Percentiles rank a stretch among this genome's conserved stretches.
Evolutionary conservation across 495 filamentous ascomycete genomes (phyloP).

Genomic region (Daldinia childiae): DNA sequence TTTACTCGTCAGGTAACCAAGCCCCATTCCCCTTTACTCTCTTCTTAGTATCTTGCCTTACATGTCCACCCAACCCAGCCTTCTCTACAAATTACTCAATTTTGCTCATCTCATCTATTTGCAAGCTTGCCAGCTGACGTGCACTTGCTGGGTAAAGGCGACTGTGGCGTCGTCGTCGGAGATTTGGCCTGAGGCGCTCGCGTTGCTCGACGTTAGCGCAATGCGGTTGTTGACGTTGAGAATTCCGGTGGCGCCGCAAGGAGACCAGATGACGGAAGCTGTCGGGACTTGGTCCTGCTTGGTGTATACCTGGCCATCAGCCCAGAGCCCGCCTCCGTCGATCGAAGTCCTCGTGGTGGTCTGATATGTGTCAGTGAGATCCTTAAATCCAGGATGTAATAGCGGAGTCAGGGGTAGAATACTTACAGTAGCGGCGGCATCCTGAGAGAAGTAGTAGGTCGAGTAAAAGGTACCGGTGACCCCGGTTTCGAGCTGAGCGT

Average conservation of each 20-base stretch:
- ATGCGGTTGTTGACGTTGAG: slow-evolving; percentile 70
- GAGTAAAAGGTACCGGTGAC: slow-evolving; percentile 65
- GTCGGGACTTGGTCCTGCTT: slow-evolving; percentile 64
- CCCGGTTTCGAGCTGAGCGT: slow-evolving; percentile 60
- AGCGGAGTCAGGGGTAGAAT: background rate
- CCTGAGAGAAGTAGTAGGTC: slow-evolving; percentile 67
- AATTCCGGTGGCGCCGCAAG: slow-evolving; percentile 64
- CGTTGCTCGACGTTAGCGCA: slow-evolving; percentile 57
- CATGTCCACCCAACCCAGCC: background rate
- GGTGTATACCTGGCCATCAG: slow-evolving; percentile 63
- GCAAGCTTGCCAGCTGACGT: slow-evolving; percentile 62
- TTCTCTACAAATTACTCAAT: background rate
- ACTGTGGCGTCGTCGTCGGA: slow-evolving; percentile 67
- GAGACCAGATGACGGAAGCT: slow-evolving; percentile 64
- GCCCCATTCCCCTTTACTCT: background rate
- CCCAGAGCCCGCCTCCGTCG: slow-evolving; percentile 58
- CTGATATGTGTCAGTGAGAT: slow-evolving; percentile 30
- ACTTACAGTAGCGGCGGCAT: slow-evolving; percentile 52
- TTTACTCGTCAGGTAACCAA: slow-evolving; percentile 6
- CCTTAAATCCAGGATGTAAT: background rate
- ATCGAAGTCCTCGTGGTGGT: slow-evolving; percentile 62
- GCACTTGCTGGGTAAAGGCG: slow-evolving; percentile 64
- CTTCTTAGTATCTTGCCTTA: background rate
- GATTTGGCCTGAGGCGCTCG: slow-evolving; percentile 57
- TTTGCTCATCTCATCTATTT: slow-evolving; percentile 25